phyloP scores from a whole-genome alignment of 179 eudicot genomes.

The Nepenthes alata region DNA sequence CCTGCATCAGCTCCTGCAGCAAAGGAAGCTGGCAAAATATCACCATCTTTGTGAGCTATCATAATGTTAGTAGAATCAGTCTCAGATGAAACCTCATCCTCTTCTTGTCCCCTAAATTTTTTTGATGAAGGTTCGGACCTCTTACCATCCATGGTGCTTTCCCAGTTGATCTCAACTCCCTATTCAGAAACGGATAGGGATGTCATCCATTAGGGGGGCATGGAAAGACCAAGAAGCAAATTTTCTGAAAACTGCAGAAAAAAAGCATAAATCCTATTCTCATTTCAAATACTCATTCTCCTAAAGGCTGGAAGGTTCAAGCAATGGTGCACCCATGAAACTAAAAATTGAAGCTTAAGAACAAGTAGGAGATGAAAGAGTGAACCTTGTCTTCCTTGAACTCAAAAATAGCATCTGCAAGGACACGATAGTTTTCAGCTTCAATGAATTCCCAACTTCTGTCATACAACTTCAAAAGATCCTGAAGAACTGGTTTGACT shows the following conservation, averaged over 20 bases:
- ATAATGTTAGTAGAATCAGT: slow-evolving; percentile 5
- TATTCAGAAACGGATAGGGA: neutral
- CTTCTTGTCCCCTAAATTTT: slow-evolving; percentile 13
- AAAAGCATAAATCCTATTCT: neutral
- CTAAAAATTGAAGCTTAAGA: neutral
- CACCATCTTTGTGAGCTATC: slow-evolving; percentile 3
- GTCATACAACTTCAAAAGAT: slow-evolving; percentile 46
- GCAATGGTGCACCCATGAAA: neutral
- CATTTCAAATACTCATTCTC: neutral
- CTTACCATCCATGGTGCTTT: slow-evolving; percentile 9
- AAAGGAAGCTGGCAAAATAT: slow-evolving; percentile 7
- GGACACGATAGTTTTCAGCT: slow-evolving; percentile 70
- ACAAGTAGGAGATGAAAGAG: neutral
- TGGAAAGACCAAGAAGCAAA: neutral
- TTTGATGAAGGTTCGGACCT: slow-evolving; percentile 15
- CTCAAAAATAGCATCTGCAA: slow-evolving; percentile 79
- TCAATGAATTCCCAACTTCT: slow-evolving; percentile 78
- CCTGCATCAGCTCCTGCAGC: slow-evolving; percentile 5
- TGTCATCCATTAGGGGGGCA: neutral
- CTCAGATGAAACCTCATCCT: slow-evolving; percentile 17
- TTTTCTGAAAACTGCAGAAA: neutral
- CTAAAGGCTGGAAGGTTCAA: neutral
- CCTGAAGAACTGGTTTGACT: slow-evolving; percentile 52
- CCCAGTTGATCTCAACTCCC: slow-evolving; percentile 20
- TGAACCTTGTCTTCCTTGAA: slow-evolving; percentile 36